Evolutionary conservation across 495 filamentous ascomycete genomes (phyloP).

Genomic region (Hapsidospora chrysogenum): DNA sequence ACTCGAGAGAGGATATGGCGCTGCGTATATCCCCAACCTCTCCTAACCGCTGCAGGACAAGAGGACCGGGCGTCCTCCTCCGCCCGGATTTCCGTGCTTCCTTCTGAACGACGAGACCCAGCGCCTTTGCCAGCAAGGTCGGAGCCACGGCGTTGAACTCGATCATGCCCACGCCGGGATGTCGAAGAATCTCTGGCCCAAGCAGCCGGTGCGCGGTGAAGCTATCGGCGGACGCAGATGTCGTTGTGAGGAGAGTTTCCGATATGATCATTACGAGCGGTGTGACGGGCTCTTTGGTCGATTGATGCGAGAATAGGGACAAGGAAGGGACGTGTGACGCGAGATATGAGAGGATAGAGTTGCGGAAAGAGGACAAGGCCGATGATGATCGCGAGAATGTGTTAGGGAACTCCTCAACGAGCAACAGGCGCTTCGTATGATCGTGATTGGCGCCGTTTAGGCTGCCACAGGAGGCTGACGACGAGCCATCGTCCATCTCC

Average conservation of each 20-base stretch:
- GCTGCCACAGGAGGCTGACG: conserved; percentile 4
- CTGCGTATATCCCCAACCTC: conserved; percentile 84
- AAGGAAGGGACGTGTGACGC: conserved; percentile 37
- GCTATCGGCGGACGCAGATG: conserved; percentile 61
- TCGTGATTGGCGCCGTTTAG: conserved; percentile 1
- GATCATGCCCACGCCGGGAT: conserved; percentile 58
- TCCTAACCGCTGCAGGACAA: conserved; percentile 55
- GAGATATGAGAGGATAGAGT: conserved; percentile 57
- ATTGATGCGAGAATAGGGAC: conserved; percentile 13
- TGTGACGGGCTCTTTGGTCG: conserved; percentile 26
- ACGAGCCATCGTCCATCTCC: conserved; percentile 16
- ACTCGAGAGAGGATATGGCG: conserved; percentile 77
- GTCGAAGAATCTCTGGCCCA: conserved; percentile 64
- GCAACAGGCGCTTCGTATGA: conserved; percentile 36
- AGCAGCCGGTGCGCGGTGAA: conserved; percentile 82
- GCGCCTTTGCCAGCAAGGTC: conserved; percentile 68
- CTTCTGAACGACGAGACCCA: conserved; percentile 63
- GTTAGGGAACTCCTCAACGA: conserved; percentile 92
- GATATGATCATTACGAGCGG: conserved; percentile 84
- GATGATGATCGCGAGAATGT: conserved; percentile 52
- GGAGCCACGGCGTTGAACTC: conserved; percentile 88
- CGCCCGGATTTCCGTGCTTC: conserved; percentile 57
- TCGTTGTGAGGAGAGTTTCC: conserved; percentile 64
- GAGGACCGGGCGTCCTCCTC: conserved; percentile 47
- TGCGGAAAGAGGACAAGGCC: conserved; percentile 55